A percentile compares a stretch with the other conserved stretches of the same genome.
Evolutionary conservation across 2,329 filamentous ascomycete species (phyloP).

Genomic region (Rhinocladiella mackenziei): DNA sequence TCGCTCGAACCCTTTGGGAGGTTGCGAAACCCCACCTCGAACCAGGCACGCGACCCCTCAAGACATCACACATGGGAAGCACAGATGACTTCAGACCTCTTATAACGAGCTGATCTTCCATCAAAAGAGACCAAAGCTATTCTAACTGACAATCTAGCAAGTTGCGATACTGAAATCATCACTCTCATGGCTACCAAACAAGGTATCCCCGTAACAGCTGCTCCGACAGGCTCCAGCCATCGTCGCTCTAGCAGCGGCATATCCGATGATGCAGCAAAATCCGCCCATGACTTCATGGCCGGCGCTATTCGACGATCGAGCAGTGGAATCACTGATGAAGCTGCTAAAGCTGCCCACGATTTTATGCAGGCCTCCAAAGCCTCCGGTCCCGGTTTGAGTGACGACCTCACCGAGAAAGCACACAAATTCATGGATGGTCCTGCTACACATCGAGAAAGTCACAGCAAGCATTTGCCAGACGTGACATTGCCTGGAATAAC

Average conservation of each 20-base stretch:
- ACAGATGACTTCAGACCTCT: constrained; percentile 5
- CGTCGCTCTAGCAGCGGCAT: constrained; percentile 23
- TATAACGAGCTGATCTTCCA: not conserved
- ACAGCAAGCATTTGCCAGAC: constrained; percentile 23
- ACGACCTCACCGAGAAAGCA: constrained; percentile 20
- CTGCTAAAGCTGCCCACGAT: constrained; percentile 14
- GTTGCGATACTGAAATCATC: not conserved
- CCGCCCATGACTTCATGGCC: constrained; percentile 24
- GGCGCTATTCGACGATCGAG: constrained; percentile 20
- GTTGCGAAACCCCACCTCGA: constrained; percentile 4
- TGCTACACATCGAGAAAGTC: constrained; percentile 20
- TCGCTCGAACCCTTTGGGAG: constrained; percentile 8
- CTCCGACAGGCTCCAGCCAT: constrained; percentile 12
- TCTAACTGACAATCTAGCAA: not conserved
- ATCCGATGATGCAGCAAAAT: constrained; percentile 18
- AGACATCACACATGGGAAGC: not conserved
- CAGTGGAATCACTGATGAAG: constrained; percentile 22
- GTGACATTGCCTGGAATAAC: constrained; percentile 22
- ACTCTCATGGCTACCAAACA: constrained; percentile 6
- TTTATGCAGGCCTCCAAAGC: constrained; percentile 13
- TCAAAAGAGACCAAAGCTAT: not conserved
- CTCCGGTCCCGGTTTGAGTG: constrained; percentile 16
- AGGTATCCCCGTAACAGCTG: constrained; percentile 8
- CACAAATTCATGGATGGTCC: constrained; percentile 20
- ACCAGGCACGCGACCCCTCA: constrained; percentile 15